Percentiles rank a stretch among this genome's conserved stretches.
phyloP scores from a whole-genome alignment of 2,329 filamentous ascomycete genomes.

The Trichoderma polysporum region DNA sequence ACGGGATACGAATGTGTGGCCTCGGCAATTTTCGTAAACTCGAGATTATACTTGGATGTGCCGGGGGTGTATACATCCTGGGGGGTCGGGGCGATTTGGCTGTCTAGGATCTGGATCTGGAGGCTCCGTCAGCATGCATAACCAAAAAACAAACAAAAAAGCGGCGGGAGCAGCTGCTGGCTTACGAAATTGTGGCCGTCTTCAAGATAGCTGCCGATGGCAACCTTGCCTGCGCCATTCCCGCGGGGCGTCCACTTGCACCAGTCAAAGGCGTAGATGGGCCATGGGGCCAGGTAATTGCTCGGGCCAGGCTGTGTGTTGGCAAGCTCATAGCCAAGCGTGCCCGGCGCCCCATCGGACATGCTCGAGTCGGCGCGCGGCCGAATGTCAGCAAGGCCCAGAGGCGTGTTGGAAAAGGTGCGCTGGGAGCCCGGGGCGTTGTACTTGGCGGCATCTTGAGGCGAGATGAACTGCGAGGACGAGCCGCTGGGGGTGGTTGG shows the following conservation, averaged over 20 bases:
- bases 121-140: not conserved
- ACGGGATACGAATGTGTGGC: constrained; percentile 98
- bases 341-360: constrained; percentile 66
- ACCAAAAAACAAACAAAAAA: not conserved
- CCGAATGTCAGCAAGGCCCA: constrained; percentile 89
- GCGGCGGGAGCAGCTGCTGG: constrained; percentile 22
- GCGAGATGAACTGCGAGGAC: constrained; percentile 64
- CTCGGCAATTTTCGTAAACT: constrained; percentile 92
- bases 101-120: constrained; percentile 96
- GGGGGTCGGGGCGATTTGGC: constrained; percentile 70
- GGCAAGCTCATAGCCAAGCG: constrained; percentile 64
- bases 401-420: constrained; percentile 75
- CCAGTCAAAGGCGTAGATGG: constrained; percentile 97
- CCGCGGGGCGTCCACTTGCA: constrained; percentile 92
- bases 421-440: constrained; percentile 58
- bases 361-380: constrained; percentile 80
- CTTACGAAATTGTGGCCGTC: constrained; percentile 96
- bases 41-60: constrained; percentile 71
- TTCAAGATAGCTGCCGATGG: constrained; percentile 93
- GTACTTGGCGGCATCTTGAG: constrained; percentile 54
- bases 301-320: constrained; percentile 71
- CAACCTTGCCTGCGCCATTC: constrained; percentile 84
- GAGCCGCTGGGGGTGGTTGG: constrained; percentile 63
- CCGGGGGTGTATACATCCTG: constrained; percentile 68
- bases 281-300: constrained; percentile 93